Conservation (phyloP, 2,329 filamentous ascomycete genomes). For the Calonectria crousiana region DNA sequence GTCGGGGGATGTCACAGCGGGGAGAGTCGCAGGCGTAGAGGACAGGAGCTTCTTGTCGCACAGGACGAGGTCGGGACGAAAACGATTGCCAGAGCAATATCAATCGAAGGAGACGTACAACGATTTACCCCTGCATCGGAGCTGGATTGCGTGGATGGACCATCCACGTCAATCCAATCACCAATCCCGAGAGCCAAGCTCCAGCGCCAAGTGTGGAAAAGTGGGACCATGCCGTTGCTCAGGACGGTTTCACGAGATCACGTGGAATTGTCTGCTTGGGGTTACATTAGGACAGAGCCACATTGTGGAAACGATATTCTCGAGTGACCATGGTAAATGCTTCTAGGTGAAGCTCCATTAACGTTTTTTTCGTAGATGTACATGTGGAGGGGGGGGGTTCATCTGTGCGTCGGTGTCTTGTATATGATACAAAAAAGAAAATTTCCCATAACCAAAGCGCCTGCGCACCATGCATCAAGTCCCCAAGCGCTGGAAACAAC, state of each 20-base stretch:
- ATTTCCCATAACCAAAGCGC: neutral
- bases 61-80: constrained; percentile 5
- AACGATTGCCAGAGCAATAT: constrained; percentile 29
- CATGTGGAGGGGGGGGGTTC: constrained; percentile 3
- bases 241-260: neutral
- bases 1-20: neutral
- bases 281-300: neutral
- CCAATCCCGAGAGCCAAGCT: constrained; percentile 19
- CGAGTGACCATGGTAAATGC: neutral
- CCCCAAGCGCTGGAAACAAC: constrained; percentile 1
- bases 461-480: neutral
- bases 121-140: constrained; percentile 38
- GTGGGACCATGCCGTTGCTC: constrained; percentile 28
- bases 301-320: neutral
- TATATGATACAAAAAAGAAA: neutral
- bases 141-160: constrained; percentile 29
- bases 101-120: constrained; percentile 29
- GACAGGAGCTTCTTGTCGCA: neutral
- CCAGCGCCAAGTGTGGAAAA: constrained; percentile 28
- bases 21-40: neutral
- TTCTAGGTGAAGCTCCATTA: neutral
- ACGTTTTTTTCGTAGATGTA: neutral
- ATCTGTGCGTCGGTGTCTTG: neutral
- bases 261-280: constrained; percentile 13
- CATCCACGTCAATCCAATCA: constrained; percentile 22